Conservation (phyloP, 192 early-diverging fungal genomes). For the Thoreauomyces humboldtii region DNA sequence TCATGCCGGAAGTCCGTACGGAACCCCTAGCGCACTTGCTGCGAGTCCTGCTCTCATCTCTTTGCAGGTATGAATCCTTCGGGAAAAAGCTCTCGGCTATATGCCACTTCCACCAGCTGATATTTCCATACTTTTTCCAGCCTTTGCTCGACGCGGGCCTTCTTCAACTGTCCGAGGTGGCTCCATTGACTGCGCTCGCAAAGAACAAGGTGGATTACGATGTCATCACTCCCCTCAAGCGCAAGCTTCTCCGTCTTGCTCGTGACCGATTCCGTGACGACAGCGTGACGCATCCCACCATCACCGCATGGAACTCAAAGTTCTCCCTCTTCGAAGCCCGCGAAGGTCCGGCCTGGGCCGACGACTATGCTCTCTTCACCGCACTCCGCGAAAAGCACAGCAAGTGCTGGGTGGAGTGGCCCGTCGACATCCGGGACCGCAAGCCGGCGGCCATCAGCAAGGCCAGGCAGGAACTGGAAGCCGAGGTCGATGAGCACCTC, state of each 20-base stretch:
- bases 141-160: slow-evolving; percentile 16
- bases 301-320: not conserved
- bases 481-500: slow-evolving; percentile 24
- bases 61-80: slow-evolving; percentile 18
- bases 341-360: slow-evolving; percentile 17
- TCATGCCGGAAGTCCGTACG: slow-evolving; percentile 27
- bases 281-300: not conserved
- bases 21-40: slow-evolving; percentile 24
- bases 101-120: not conserved
- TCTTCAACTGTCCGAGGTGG: not conserved
- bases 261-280: slow-evolving; percentile 15
- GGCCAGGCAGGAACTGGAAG: slow-evolving; percentile 9
- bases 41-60: slow-evolving; percentile 15
- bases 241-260: slow-evolving; percentile 13
- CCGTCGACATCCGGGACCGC: slow-evolving; percentile 21
- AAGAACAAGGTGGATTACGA: slow-evolving; percentile 21
- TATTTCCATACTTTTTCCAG: not conserved
- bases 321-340: not conserved
- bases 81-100: too few species aligned
- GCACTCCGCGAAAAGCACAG: slow-evolving; percentile 15
- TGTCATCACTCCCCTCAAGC: slow-evolving; percentile 18
- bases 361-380: slow-evolving; percentile 24
- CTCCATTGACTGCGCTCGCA: slow-evolving; percentile 4
- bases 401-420: slow-evolving; percentile 24
- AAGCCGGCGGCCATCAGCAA: slow-evolving; percentile 14